Base-by-base conservation (phyloP, 257 asterid species). In the Leonotis leonurus region DNA sequence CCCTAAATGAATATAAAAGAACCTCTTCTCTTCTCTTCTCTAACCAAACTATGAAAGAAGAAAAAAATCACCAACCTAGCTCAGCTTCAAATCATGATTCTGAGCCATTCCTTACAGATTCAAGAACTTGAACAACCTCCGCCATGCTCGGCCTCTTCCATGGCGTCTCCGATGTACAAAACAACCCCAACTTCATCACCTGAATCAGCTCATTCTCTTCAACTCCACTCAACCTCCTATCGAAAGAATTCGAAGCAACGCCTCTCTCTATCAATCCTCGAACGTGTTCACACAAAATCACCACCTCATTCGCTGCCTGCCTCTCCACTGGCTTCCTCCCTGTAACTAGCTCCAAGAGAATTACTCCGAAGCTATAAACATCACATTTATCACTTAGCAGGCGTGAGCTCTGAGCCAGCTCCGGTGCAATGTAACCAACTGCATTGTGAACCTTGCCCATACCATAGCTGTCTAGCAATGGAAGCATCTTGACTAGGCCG, bases 321-420 rank as follows among this genome's bases (percentile, higher is more conserved):
- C 95, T 83, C 79, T 86, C 99, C 37, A 92, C 99, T 0, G 99
- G 97, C 73, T 80, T 86, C 75, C 87, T 85, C 27, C 99, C 95
- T 0, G 91, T 92, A 4, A 92, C 91, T 77, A 92, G 69, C 78
- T 89, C 97, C 75, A 92, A 54, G 18, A 92, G 74, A 48, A 92
- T 49, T 6, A 92, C 90, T 3, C 63, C 63, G 1, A 56, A 56
- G 17, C 63, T 36, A 37, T 56, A 56, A 36, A 56, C 63, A 35
- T 56, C 97, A 18, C 94, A 89, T 70, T 86, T 92, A 4, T 89
- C 96, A 44, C 85, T 83, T 2, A 73, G 61, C 18, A n/a, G n/a
- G n/a, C 88, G 72, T 26, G 80, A 75, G 57, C 96, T 82, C 69
- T 84, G 88, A 12, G 96, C 90, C 56, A 92, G 77, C 78, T 92